These are phyloP conservation scores for Crataegus laevigata DNA, from an alignment of 306 rosid species.

Conservation along the genomic window DNA sequence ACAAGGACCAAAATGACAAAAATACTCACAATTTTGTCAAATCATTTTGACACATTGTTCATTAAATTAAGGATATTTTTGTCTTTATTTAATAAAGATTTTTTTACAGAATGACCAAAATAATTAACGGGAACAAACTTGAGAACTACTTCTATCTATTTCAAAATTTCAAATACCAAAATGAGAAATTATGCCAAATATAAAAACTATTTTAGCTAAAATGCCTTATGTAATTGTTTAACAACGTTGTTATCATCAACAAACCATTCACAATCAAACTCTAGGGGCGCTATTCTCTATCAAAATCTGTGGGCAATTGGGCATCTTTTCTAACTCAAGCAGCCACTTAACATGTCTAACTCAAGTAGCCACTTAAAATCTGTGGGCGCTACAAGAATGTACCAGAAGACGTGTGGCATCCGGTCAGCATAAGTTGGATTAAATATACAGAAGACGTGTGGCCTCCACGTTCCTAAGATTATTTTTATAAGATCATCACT, in stretches of 20 bases:
- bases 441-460: background rate
- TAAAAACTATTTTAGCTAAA: too few species aligned
- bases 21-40: too few species aligned
- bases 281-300: background rate
- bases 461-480: background rate
- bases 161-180: too few species aligned
- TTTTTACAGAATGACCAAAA: too few species aligned
- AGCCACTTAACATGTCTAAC: background rate
- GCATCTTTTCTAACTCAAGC: background rate
- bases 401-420: too few species aligned
- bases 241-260: background rate
- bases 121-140: too few species aligned
- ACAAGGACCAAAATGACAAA: too few species aligned
- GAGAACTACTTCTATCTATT: too few species aligned
- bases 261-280: background rate
- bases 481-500: background rate
- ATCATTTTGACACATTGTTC: too few species aligned
- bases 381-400: background rate
- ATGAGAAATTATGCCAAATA: accelerated
- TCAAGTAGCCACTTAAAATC: background rate
- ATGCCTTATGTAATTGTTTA: background rate
- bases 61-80: too few species aligned
- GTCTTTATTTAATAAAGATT: too few species aligned
- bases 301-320: background rate
- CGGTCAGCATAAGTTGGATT: background rate